A percentile compares a stretch with the other conserved stretches of the same genome.
phyloP scores from a whole-genome alignment of 2,329 filamentous ascomycete genomes.

The Ascochyta viciae-villosae region DNA sequence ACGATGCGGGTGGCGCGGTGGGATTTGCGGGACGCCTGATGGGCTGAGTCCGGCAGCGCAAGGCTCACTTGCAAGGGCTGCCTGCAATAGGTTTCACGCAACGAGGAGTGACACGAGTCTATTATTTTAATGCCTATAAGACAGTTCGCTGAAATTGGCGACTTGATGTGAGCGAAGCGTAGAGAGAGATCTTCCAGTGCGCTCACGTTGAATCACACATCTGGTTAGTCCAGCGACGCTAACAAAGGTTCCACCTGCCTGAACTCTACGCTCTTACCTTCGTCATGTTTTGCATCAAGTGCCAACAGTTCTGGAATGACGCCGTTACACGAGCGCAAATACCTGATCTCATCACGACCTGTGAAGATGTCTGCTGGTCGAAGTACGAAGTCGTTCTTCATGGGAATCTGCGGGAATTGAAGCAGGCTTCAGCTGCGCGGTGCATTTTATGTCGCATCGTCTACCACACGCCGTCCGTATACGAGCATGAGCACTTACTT shows the following conservation, averaged over 20 bases:
- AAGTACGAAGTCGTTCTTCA: too few relatives aligned
- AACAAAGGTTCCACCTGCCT: too few relatives aligned
- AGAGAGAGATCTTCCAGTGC: too few relatives aligned
- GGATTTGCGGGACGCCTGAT: slow-evolving; percentile 19
- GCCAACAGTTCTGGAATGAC: background rate
- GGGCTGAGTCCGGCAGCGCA: slow-evolving; percentile 13
- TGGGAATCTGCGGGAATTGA: slow-evolving; percentile 17
- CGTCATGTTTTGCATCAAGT: slow-evolving; percentile 1
- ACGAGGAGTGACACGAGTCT: too few relatives aligned
- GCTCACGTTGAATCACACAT: too few relatives aligned
- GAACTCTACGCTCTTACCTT: background rate
- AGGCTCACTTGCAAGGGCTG: slow-evolving; percentile 4
- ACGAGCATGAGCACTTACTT: slow-evolving; percentile 18
- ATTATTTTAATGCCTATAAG: too few relatives aligned
- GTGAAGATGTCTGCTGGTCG: background rate
- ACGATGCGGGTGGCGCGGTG: background rate
- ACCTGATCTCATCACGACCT: background rate
- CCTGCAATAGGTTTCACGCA: too few relatives aligned
- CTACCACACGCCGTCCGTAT: slow-evolving; percentile 16
- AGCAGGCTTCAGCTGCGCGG: slow-evolving; percentile 18
- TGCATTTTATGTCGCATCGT: slow-evolving; percentile 31
- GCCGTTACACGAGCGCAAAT: background rate
- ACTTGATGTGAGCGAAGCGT: too few relatives aligned
- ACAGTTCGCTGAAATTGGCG: too few relatives aligned
- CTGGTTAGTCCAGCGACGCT: too few relatives aligned